Percentiles rank a stretch among this genome's conserved stretches.
phyloP scores from a whole-genome alignment of 331 rosid genomes.

The Stylosanthes scabra region DNA sequence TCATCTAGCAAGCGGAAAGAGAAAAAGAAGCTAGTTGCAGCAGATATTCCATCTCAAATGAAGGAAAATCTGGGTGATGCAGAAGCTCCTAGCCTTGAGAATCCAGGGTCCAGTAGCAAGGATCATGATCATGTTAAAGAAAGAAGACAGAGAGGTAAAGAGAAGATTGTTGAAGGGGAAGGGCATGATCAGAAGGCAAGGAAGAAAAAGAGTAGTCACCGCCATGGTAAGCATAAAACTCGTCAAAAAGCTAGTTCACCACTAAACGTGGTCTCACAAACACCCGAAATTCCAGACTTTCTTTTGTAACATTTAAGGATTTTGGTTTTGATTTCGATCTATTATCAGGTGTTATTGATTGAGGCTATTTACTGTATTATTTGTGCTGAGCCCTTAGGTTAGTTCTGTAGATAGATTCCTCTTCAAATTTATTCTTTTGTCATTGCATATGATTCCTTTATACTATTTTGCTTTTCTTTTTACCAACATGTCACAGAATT shows the following conservation, averaged over 20 bases:
- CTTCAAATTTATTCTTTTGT: constrained; percentile 21
- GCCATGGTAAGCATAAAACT: constrained; percentile 64
- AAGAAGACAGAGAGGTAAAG: constrained; percentile 61
- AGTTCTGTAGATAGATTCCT: constrained; percentile 60
- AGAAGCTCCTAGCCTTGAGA: constrained; percentile 52
- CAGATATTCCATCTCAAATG: constrained; percentile 48
- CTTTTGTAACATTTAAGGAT: constrained; percentile 62
- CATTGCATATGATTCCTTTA: constrained; percentile 39
- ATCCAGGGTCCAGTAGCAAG: constrained; percentile 61
- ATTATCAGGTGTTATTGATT: constrained; percentile 38
- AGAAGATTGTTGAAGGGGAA: constrained; percentile 58
- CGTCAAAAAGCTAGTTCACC: constrained; percentile 68
- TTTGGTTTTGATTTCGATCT: constrained; percentile 40
- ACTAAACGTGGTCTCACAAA: constrained; percentile 66
- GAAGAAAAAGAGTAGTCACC: constrained; percentile 69
- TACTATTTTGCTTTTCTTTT: constrained; percentile 4
- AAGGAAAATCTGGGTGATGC: constrained; percentile 65
- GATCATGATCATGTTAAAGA: constrained; percentile 60
- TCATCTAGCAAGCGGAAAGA: constrained; percentile 67
- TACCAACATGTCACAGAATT: constrained; percentile 38
- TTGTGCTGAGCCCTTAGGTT: constrained; percentile 33
- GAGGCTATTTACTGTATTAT: constrained; percentile 50
- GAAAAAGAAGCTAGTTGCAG: constrained; percentile 60
- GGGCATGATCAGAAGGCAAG: constrained; percentile 58
- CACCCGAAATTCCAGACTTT: constrained; percentile 85